Base-by-base conservation (phyloP, 441 rosid species). In the Francoa sonchifolia region DNA sequence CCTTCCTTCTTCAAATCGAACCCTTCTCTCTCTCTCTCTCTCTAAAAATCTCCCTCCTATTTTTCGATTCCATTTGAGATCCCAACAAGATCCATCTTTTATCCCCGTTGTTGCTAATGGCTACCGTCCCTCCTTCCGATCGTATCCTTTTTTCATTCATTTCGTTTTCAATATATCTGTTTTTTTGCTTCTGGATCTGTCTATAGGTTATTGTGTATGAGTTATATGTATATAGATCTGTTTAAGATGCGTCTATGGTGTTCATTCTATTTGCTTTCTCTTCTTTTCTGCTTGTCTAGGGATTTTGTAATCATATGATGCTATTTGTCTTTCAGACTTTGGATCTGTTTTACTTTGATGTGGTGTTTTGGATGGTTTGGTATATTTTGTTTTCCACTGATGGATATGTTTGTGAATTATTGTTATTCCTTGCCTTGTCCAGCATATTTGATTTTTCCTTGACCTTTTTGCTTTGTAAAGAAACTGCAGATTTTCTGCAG, bases 401-500 rank as follows among this genome's bases (percentile, higher is more conserved):
- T n/a, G n/a, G n/a, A n/a, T n/a, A n/a, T n/a, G n/a, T n/a, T n/a
- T n/a, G n/a, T n/a, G n/a, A n/a, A n/a, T n/a, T n/a, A n/a, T n/a
- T n/a, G n/a, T n/a, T n/a, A n/a, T n/a, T n/a, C n/a, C n/a, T n/a
- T n/a, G n/a, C n/a, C n/a, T n/a, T n/a, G n/a, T n/a, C n/a, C n/a
- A n/a, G n/a, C n/a, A n/a, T n/a, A n/a, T n/a, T n/a, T n/a, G n/a
- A n/a, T n/a, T n/a, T 30, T 62, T 68, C 73, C 75, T 77, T 76
- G 32, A 76, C 77, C n/a, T n/a, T 53, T 55, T 13, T 43, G n/a
- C 26, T 47, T 46, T 43, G 47, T 20, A 33, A 36, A 83, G 97
- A 87, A 72, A 45, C 96, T 59, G 48, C 92, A 44, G 92, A 79
- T 52, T 64, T 87, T 69, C 59, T 87, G 72, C 88, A 82, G 79